phyloP scores from a whole-genome alignment of 1,284 basidiomycete genomes.

The Trichosporon asahii region DNA sequence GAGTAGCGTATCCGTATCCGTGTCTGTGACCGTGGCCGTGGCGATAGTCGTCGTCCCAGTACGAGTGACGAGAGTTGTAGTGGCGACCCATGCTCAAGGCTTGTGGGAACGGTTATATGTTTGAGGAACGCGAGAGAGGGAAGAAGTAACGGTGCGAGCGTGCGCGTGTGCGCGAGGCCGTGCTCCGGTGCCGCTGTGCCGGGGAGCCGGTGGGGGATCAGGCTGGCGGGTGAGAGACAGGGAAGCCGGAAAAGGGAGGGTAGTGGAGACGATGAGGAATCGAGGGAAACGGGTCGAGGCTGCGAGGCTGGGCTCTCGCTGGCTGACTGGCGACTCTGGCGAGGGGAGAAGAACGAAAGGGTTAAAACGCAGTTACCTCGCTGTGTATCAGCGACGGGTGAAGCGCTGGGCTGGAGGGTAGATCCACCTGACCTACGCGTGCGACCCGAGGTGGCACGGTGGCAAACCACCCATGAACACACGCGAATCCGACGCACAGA shows the following conservation, averaged over 20 bases:
- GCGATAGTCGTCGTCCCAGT: conserved; percentile 1
- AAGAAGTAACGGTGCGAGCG: not conserved
- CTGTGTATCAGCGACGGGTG: not conserved
- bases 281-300: not conserved
- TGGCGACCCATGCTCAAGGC: not conserved
- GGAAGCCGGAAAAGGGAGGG: too few species aligned
- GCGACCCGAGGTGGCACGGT: not conserved
- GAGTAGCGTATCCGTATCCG: not conserved
- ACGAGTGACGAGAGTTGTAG: conserved; percentile 2
- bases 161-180: too few species aligned
- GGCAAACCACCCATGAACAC: not conserved
- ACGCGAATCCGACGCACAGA: not conserved
- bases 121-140: not conserved
- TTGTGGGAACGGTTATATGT: not conserved
- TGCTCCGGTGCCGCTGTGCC: not conserved
- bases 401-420: too few species aligned
- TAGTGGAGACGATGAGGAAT: not conserved
- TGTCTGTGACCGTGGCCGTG: not conserved
- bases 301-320: not conserved
- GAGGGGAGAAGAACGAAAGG: not conserved
- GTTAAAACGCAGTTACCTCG: not conserved
- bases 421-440: too few species aligned
- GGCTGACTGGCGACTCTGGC: not conserved
- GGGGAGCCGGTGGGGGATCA: not conserved
- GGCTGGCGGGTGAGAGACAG: too few species aligned